Base-by-base conservation (phyloP, 177 flowering plant genomes). In the Vitis hybrid region DNA sequence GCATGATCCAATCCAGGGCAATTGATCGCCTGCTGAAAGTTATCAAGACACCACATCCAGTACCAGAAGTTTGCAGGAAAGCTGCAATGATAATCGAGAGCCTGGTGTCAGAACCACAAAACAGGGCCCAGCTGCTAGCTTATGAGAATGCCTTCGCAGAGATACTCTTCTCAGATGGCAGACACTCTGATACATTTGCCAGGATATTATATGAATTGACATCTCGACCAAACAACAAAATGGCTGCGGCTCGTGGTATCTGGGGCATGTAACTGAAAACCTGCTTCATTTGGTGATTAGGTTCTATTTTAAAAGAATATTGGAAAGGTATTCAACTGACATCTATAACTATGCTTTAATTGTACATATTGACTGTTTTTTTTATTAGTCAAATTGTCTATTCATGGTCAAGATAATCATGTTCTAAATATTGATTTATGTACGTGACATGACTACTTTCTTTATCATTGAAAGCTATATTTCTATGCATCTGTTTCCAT, bases 81-180 rank as follows among this genome's bases (percentile, higher is more conserved):
- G 93, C 98, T 7, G 90, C 97, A 41, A 78, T 85, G 84, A 93
- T 93, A 72, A 64, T 96, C 73, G 99, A 96, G 79, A 92, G 85
- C 74, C 86, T 93, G 17, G 97, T 85, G 2, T 79, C 89, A 20
- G 99, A 96, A 79, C 98, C 98, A 12, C 98, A 93, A 73, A 96
- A 93, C 72, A 85, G 88, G 83, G 78, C 80, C 57, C 78, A 77
- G 46, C 87, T 96, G 59, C 77, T 93, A n/a, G 89, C 88, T 35
- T 90, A 85, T 79, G 99, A 93, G 77, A 92, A 92, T 81, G 85
- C 93, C 1, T 93, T 96, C 73, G 97, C 97, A 8, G 97, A 96
- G 74, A 81, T 96, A 27, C 90, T 93, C 20, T 86, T 93, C 77
- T 79, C 88, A 1, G 99, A 95, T 52, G 73, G 87, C 14, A 90